phyloP scores from a whole-genome alignment of 768 basidiomycete genomes.

The Dacryopinax spathularia region DNA sequence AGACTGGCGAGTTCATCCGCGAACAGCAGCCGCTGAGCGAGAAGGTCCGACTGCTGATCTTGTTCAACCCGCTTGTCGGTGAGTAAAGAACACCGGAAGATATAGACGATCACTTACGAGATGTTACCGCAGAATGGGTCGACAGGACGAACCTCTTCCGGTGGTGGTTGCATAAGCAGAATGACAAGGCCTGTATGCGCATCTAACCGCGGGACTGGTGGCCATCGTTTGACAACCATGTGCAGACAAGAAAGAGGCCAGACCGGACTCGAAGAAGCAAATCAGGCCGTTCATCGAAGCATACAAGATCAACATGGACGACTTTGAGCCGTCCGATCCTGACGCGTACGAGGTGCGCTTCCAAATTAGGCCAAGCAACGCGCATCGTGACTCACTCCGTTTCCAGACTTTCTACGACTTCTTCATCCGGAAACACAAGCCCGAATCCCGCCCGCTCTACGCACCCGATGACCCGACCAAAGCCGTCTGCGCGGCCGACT shows the following conservation, averaged over 20 bases:
- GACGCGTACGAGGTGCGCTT: no score
- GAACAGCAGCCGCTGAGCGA: not conserved
- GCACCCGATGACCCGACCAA: constrained; percentile 57
- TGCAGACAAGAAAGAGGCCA: not conserved
- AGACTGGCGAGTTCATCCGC: not conserved
- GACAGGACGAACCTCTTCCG: not conserved
- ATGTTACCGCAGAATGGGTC: not conserved
- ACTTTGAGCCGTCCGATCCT: no score
- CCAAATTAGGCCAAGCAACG: no score
- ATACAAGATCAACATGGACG: not conserved
- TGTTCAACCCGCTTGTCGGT: not conserved
- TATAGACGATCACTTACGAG: no score
- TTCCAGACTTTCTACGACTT: constrained; percentile 91
- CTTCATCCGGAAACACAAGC: constrained; percentile 85
- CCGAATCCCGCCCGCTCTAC: constrained; percentile 61
- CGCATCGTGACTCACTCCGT: no score
- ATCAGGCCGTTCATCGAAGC: not conserved
- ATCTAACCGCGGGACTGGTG: not conserved
- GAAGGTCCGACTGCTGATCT: not conserved
- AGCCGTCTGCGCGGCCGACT: constrained; percentile 85
- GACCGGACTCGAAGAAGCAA: not conserved
- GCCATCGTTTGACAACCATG: not conserved
- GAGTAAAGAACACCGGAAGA: not conserved
- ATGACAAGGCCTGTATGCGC: not conserved
- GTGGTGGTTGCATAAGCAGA: not conserved